These are phyloP conservation scores for Thuidium tamariscinum DNA, from an alignment of 225 moss, liverwort and hornwort genomes.

Conservation along the genomic window DNA sequence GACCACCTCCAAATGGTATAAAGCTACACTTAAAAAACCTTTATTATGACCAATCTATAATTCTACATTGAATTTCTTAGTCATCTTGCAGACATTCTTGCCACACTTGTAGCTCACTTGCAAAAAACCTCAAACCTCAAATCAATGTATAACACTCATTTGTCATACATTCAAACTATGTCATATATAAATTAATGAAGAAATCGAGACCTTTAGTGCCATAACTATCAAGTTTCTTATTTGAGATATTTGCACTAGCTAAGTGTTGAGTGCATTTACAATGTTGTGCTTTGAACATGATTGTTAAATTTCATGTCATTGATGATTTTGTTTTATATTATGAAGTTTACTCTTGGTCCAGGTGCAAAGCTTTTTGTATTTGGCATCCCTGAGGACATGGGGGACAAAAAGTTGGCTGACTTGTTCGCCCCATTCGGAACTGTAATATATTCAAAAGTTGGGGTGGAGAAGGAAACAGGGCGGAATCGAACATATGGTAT, in stretches of 20 bases:
- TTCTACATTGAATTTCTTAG: background rate
- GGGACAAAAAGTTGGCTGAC: constrained; percentile 50
- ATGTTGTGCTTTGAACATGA: background rate
- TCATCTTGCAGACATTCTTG: background rate
- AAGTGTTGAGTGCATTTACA: background rate
- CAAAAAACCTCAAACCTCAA: background rate
- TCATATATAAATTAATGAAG: background rate
- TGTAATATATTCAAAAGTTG: constrained; percentile 47
- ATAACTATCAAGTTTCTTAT: background rate
- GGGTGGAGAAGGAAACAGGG: constrained; percentile 58
- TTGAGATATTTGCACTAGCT: background rate
- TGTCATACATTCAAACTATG: background rate
- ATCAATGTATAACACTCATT: too few species aligned
- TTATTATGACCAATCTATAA: background rate
- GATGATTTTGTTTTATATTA: background rate
- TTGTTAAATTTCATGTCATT: background rate
- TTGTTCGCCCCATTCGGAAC: constrained; percentile 42
- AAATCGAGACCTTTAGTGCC: background rate
- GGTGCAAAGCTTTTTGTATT: constrained; percentile 52
- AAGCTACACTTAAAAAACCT: background rate
- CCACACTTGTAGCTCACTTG: background rate
- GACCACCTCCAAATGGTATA: constrained; percentile 20
- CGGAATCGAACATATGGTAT: constrained; percentile 56
- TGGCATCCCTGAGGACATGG: constrained; percentile 62
- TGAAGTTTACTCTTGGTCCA: background rate